Percentiles rank a stretch among this genome's conserved stretches.
Conservation (phyloP, 208 protist genomes). For the Tritrichomonas foetus region DNA sequence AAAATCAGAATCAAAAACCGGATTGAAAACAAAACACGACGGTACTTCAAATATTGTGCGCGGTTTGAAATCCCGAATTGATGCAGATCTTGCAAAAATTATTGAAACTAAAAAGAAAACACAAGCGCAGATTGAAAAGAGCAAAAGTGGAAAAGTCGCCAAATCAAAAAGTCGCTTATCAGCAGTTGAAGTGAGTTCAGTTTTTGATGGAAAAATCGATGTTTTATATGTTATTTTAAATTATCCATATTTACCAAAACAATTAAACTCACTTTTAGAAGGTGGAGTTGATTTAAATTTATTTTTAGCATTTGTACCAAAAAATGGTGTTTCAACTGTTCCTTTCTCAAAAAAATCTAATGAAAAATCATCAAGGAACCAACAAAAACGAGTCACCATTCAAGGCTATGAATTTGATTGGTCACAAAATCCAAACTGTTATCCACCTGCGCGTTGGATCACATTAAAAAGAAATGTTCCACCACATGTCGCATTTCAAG, state of each 20-base stretch:
- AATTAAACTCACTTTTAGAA: not conserved
- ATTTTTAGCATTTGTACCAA: not conserved
- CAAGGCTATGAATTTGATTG: not conserved
- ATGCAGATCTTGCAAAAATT: not conserved
- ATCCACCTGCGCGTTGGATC: not conserved
- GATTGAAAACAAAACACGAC: not conserved
- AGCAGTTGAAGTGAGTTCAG: not conserved
- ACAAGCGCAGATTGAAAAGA: not conserved
- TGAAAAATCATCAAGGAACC: not conserved
- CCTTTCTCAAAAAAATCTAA: not conserved
- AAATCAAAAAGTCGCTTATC: too few relatives aligned
- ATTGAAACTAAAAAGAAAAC: slow-evolving; percentile 23
- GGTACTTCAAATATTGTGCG: not conserved
- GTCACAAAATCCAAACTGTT: not conserved
- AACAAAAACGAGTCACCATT: not conserved
- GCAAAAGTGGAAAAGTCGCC: not conserved
- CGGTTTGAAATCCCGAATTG: not conserved
- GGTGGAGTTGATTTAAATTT: not conserved
- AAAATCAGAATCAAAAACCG: not conserved
- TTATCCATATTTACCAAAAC: not conserved
- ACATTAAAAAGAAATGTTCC: not conserved
- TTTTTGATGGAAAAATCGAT: slow-evolving; percentile 29
- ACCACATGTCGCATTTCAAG: not conserved
- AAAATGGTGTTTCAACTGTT: not conserved
- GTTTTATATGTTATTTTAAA: not conserved